phyloP scores from a whole-genome alignment of 2,329 filamentous ascomycete species.

The Aspergillus tubingensis region DNA sequence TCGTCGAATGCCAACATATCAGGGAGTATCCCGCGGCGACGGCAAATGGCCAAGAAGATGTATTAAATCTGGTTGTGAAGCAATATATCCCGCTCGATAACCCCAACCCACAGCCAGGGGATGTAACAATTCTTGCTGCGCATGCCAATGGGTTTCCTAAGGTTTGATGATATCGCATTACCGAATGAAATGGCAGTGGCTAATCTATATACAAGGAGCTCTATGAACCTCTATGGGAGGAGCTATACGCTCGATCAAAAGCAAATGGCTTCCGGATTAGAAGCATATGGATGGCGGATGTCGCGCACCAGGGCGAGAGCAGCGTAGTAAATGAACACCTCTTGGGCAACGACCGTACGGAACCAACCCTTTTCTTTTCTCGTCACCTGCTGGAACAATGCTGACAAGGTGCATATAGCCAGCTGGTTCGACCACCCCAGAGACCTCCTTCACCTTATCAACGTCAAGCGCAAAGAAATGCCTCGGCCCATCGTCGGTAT shows the following conservation, averaged over 20 bases:
- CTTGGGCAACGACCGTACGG: slow-evolving; percentile 81
- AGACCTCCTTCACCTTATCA: slow-evolving; percentile 82
- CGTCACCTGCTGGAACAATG: not conserved
- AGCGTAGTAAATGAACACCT: slow-evolving; percentile 72
- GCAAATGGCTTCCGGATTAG: slow-evolving; percentile 68
- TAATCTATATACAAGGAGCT: slow-evolving; percentile 63
- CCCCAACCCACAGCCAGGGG: slow-evolving; percentile 65
- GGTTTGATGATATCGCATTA: slow-evolving; percentile 46
- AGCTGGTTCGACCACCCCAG: slow-evolving; percentile 83
- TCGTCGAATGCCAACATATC: slow-evolving; percentile 73
- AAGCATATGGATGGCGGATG: slow-evolving; percentile 86
- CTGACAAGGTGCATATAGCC: slow-evolving; percentile 52
- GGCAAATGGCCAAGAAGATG: slow-evolving; percentile 70
- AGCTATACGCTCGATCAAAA: slow-evolving; percentile 64
- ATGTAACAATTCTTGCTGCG: slow-evolving; percentile 80
- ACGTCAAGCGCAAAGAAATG: slow-evolving; percentile 76
- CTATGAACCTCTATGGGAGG: slow-evolving; percentile 90
- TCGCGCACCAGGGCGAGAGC: slow-evolving; percentile 81
- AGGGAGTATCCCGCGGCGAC: slow-evolving; percentile 78
- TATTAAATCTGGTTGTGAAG: slow-evolving; percentile 74
- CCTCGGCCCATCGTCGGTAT: slow-evolving; percentile 80
- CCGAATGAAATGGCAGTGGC: not conserved
- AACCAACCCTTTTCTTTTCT: not conserved
- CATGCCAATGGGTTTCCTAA: slow-evolving; percentile 95
- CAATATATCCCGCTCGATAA: slow-evolving; percentile 82